Evolutionary conservation across 2,329 filamentous ascomycete species (phyloP).

Genomic region (Apiospora phragmitis): DNA sequence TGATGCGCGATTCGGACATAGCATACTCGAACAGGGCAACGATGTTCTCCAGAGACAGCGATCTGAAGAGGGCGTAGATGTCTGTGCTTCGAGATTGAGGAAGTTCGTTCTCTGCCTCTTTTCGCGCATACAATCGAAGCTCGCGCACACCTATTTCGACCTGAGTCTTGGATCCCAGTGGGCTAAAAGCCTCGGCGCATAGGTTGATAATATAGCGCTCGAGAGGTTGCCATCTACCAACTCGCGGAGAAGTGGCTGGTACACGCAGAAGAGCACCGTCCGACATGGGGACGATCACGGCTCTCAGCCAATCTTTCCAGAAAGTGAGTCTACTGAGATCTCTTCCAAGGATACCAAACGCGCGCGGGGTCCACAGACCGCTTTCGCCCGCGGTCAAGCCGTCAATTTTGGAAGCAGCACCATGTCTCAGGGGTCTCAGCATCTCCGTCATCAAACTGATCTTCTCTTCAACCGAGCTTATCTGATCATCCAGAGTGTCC

Average conservation of each 20-base stretch:
- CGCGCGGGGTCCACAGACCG: slow-evolving; percentile 91
- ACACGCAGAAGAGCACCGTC: slow-evolving; percentile 82
- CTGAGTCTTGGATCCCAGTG: slow-evolving; percentile 90
- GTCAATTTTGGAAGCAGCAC: slow-evolving; percentile 95
- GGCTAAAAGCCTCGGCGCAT: slow-evolving; percentile 91
- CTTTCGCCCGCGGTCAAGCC: slow-evolving; percentile 93
- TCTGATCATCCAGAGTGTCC: slow-evolving; percentile 88
- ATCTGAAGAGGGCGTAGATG: slow-evolving; percentile 88
- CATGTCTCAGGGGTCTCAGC: slow-evolving; percentile 86
- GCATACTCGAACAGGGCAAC: slow-evolving; percentile 92
- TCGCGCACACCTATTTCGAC: slow-evolving; percentile 90
- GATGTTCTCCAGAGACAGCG: slow-evolving; percentile 87
- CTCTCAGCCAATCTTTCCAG: slow-evolving; percentile 98
- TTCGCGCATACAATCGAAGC: slow-evolving; percentile 85
- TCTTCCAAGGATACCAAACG: slow-evolving; percentile 87
- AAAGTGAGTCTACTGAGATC: slow-evolving; percentile 83
- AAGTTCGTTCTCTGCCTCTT: slow-evolving; percentile 90
- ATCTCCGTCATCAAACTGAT: slow-evolving; percentile 97
- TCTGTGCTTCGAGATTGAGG: slow-evolving; percentile 90
- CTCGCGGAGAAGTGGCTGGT: slow-evolving; percentile 82
- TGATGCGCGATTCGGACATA: slow-evolving; percentile 90
- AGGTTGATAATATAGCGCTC: slow-evolving; percentile 97
- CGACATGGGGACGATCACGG: slow-evolving; percentile 92
- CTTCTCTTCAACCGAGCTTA: slow-evolving; percentile 94
- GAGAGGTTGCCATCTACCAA: slow-evolving; percentile 93